Evolutionary conservation across 1,139 yeast genomes (phyloP).

Genomic region (Saccharomyces hybrid): DNA sequence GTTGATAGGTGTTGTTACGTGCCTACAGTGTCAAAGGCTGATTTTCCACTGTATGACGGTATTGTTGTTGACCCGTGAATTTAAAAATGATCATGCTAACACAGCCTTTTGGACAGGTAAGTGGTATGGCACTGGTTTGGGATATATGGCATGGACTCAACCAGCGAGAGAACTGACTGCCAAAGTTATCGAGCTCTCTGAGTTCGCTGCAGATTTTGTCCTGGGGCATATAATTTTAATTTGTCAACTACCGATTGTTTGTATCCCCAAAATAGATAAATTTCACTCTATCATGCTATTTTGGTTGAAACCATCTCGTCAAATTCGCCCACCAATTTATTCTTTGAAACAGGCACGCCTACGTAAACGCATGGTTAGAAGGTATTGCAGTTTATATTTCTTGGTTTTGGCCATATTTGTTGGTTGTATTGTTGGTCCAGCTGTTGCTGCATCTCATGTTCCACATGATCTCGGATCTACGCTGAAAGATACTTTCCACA

Average conservation of each 20-base stretch:
- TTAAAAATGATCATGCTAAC: too few relatives aligned
- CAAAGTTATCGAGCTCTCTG: slow-evolving; percentile 87
- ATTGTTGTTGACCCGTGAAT: too few relatives aligned
- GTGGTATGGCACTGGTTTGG: too few relatives aligned
- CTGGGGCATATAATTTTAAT: slow-evolving; percentile 85
- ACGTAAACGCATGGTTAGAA: slow-evolving; percentile 97
- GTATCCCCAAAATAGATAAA: slow-evolving; percentile 85
- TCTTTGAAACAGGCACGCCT: slow-evolving; percentile 94
- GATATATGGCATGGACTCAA: too few relatives aligned
- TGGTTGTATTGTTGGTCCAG: slow-evolving; percentile 84
- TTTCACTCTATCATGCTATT: slow-evolving; percentile 98
- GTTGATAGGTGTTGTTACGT: too few relatives aligned
- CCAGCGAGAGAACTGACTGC: slow-evolving; percentile 82
- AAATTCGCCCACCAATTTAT: slow-evolving; percentile 97
- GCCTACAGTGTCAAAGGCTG: too few relatives aligned
- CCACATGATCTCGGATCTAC: slow-evolving; percentile 33
- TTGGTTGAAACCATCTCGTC: slow-evolving; percentile 98
- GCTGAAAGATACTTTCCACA: slow-evolving; percentile 48
- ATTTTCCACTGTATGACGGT: too few relatives aligned
- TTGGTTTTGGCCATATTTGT: slow-evolving; percentile 61
- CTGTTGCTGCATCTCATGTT: slow-evolving; percentile 53
- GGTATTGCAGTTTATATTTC: slow-evolving; percentile 80
- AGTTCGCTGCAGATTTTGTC: slow-evolving; percentile 93
- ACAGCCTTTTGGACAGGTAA: too few relatives aligned
- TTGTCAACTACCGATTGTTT: slow-evolving; percentile 80